A percentile compares a stretch with the other conserved stretches of the same genome.
Evolutionary conservation across 441 rosid species (phyloP).

Genomic region (Gossypium trilobum): DNA sequence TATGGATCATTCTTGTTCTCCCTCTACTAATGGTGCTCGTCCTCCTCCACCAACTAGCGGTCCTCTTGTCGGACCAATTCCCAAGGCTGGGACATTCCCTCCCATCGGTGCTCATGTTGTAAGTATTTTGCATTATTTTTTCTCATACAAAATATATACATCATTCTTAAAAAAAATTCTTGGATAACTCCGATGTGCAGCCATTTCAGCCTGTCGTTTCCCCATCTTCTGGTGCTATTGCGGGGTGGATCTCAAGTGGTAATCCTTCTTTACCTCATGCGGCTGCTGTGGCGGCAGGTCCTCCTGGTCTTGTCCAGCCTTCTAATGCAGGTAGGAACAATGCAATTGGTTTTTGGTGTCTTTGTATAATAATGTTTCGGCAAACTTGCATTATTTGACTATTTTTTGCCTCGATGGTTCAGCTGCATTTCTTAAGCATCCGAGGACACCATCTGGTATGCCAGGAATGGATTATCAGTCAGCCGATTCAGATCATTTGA

Average conservation of each 20-base stretch:
- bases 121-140: constrained; percentile 20
- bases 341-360: background rate
- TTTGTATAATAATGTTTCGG: background rate
- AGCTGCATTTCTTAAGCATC: constrained; percentile 57
- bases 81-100: constrained; percentile 50
- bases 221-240: constrained; percentile 42
- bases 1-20: constrained; percentile 45
- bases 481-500: constrained; percentile 61
- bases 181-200: constrained; percentile 24
- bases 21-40: constrained; percentile 48
- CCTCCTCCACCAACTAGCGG: constrained; percentile 37
- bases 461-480: constrained; percentile 60
- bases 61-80: constrained; percentile 44
- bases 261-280: constrained; percentile 46
- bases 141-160: background rate
- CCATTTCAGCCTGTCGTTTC: constrained; percentile 53
- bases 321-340: constrained; percentile 33
- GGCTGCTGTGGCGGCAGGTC: constrained; percentile 37
- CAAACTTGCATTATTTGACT: background rate
- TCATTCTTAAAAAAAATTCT: constrained; percentile 6
- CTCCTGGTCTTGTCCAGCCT: constrained; percentile 38
- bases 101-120: constrained; percentile 53
- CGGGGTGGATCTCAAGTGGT: constrained; percentile 49
- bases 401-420: constrained; percentile 5
- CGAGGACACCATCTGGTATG: constrained; percentile 52